phyloP scores from a whole-genome alignment of 352 stramenopile species.

The Albugo laibachii region DNA sequence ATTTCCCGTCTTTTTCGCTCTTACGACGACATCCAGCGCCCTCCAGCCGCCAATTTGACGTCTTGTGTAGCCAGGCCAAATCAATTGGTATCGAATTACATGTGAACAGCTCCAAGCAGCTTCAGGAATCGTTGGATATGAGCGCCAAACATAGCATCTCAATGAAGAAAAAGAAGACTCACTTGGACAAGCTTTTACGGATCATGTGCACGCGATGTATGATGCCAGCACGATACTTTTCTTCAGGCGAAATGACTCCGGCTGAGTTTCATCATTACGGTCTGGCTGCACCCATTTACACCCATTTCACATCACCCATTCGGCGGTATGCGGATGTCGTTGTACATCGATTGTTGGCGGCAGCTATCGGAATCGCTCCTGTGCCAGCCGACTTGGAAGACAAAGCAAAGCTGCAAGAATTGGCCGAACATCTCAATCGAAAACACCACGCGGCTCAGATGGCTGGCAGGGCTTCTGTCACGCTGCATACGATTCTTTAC shows the following conservation, averaged over 20 bases:
- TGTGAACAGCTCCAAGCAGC: constrained; percentile 58
- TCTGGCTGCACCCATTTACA: constrained; percentile 96
- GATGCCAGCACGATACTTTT: constrained; percentile 98
- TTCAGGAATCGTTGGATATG: constrained; percentile 67
- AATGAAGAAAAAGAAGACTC: constrained; percentile 63
- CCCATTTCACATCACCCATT: constrained; percentile 99
- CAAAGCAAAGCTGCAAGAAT: constrained; percentile 86
- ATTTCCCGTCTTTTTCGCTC: constrained; percentile 90
- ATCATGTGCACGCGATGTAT: constrained; percentile 96
- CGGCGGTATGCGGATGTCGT: constrained; percentile 94
- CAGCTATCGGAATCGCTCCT: constrained; percentile 88
- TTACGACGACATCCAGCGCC: constrained; percentile 89
- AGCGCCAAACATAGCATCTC: constrained; percentile 19
- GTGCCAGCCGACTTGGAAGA: constrained; percentile 89
- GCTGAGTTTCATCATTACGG: constrained; percentile 98
- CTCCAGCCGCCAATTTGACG: constrained; percentile 87
- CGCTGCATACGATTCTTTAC: constrained; percentile 95
- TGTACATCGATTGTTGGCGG: constrained; percentile 93
- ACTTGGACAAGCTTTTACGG: constrained; percentile 96
- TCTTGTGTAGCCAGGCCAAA: constrained; percentile 62
- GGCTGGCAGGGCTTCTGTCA: constrained; percentile 89
- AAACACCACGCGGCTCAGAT: constrained; percentile 92
- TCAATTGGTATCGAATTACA: constrained; percentile 58
- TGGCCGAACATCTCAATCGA: constrained; percentile 95
- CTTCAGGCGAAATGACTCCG: constrained; percentile 87